Conservation (phyloP, 352 stramenopile genomes). For the Phytophthora meadii region DNA sequence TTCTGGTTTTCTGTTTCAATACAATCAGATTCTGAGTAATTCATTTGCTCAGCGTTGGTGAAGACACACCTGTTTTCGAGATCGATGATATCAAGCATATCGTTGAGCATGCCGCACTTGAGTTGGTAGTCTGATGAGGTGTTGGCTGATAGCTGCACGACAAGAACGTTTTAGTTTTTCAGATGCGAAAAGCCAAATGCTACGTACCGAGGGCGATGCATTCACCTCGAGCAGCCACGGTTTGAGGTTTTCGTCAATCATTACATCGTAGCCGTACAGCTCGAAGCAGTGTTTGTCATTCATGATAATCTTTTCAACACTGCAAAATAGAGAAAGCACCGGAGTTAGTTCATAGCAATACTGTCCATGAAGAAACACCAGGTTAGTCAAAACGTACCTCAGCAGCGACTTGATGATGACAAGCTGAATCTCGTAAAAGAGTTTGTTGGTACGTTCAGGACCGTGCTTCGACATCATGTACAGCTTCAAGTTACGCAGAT, state of each 20-base stretch:
- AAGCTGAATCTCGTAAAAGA: conserved; percentile 93
- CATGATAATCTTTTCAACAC: conserved; percentile 95
- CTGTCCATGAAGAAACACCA: neutral
- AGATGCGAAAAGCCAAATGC: neutral
- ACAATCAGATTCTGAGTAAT: conserved; percentile 6
- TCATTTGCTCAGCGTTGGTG: neutral
- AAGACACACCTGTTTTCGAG: conserved; percentile 81
- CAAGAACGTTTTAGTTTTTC: neutral
- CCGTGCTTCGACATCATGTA: conserved; percentile 92
- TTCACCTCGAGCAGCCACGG: conserved; percentile 95
- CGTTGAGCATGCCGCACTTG: conserved; percentile 94
- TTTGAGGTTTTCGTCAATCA: conserved; percentile 93
- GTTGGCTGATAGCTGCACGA: conserved; percentile 86
- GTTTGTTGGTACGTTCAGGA: conserved; percentile 74
- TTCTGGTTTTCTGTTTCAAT: conserved; percentile 31
- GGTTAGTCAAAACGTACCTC: conserved; percentile 37
- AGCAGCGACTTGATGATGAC: conserved; percentile 89
- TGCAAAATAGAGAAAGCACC: conserved; percentile 9
- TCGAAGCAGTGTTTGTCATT: conserved; percentile 97
- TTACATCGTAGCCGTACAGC: conserved; percentile 94
- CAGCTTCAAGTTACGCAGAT: conserved; percentile 91
- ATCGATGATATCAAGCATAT: conserved; percentile 95
- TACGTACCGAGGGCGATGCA: conserved; percentile 86
- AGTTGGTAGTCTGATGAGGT: conserved; percentile 93
- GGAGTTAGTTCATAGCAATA: neutral